Percentiles rank a stretch among this genome's conserved stretches.
Evolutionary conservation across 2,329 filamentous ascomycete species (phyloP).

Genomic region (Arthrobotrys entomopaga): DNA sequence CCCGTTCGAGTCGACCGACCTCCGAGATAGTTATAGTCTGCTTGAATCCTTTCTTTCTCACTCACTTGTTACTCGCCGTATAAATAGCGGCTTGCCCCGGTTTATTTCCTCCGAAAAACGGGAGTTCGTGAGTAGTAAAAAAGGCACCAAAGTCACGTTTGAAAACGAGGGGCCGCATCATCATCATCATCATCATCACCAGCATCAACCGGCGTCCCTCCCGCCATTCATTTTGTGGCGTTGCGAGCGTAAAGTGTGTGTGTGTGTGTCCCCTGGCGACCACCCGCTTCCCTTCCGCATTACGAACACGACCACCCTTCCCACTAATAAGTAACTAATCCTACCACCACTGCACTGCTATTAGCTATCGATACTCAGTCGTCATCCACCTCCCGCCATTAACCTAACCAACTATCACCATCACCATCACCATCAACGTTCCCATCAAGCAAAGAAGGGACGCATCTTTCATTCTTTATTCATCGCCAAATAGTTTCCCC

Average conservation of each 20-base stretch:
- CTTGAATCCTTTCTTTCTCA: constrained; percentile 16
- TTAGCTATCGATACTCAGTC: constrained; percentile 42
- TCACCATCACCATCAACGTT: constrained; percentile 2
- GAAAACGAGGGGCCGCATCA: constrained; percentile 38
- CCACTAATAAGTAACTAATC: too few relatives aligned
- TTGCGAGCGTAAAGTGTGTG: constrained; percentile 3
- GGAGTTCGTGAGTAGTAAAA: constrained; percentile 1
- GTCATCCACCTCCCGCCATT: not conserved
- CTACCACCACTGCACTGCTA: too few relatives aligned
- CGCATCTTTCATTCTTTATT: constrained; percentile 21
- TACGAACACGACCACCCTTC: constrained; percentile 52
- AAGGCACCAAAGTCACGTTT: too few relatives aligned
- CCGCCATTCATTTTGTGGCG: constrained; percentile 3
- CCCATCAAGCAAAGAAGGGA: not conserved
- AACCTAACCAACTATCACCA: not conserved
- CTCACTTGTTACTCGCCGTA: not conserved
- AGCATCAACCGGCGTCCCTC: too few relatives aligned
- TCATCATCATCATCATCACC: constrained; percentile 36
- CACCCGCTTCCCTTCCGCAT: constrained; percentile 13
- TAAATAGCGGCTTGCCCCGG: not conserved
- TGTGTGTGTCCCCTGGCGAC: constrained; percentile 21
- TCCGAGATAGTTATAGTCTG: not conserved
- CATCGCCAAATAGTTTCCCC: constrained; percentile 23
- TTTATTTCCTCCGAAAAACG: constrained; percentile 20
- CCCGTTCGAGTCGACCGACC: not conserved